A percentile compares a stretch with the other conserved stretches of the same genome.
Conservation (phyloP, 176 grass and related monocot species). For the Triticum monococcum region DNA sequence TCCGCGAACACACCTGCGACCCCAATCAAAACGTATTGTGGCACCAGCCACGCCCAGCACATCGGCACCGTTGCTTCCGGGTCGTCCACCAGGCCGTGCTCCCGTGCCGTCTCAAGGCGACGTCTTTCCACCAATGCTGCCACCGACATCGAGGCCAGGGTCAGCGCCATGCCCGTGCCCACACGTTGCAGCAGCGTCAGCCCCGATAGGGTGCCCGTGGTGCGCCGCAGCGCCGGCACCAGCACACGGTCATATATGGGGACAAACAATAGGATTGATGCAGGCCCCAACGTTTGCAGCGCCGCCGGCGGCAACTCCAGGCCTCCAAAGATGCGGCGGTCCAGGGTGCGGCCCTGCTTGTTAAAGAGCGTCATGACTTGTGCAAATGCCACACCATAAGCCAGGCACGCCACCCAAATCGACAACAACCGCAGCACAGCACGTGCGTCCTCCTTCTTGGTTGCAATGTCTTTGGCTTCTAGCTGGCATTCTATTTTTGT, state of each 20-base stretch:
- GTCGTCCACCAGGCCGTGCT: conserved; percentile 31
- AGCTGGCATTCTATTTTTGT: not conserved
- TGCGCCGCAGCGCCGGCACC: not conserved
- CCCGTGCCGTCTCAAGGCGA: not conserved
- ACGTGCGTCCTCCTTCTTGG: not conserved
- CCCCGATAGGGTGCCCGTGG: conserved; percentile 11
- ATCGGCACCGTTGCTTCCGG: conserved; percentile 30
- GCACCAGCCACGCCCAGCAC: conserved; percentile 42
- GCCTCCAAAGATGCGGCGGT: not conserved
- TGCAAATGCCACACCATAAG: not conserved
- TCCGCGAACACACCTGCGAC: not conserved
- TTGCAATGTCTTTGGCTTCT: not conserved
- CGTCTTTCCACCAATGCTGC: conserved; percentile 34
- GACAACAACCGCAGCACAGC: not conserved
- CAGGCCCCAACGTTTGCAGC: conserved; percentile 24
- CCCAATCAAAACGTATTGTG: not conserved
- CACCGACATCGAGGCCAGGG: not conserved
- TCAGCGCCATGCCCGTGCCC: conserved; percentile 39
- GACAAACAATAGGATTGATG: conserved; percentile 31
- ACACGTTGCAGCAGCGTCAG: conserved; percentile 37
- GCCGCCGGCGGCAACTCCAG: conserved; percentile 7
- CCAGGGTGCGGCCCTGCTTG: not conserved
- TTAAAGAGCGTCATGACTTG: not conserved
- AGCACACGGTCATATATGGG: conserved; percentile 41
- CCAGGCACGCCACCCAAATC: not conserved